A percentile compares a stretch with the other conserved stretches of the same genome.
phyloP scores from a whole-genome alignment of 2,329 filamentous ascomycete genomes.

The Paecilomyces sp. region DNA sequence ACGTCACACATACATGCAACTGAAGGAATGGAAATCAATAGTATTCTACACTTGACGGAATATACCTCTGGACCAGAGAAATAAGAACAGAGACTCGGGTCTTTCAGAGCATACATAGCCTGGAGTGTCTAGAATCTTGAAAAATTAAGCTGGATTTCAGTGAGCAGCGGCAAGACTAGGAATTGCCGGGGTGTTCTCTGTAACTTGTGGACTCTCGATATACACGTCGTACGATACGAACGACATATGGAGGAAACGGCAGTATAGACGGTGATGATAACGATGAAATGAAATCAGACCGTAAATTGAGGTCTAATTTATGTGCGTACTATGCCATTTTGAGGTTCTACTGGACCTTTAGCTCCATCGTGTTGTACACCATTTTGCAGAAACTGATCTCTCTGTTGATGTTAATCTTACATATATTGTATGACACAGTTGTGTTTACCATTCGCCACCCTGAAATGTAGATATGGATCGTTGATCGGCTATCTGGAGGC shows the following conservation, averaged over 20 bases:
- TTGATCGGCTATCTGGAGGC: no score
- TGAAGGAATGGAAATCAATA: not conserved
- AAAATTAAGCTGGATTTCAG: not conserved
- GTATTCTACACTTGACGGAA: not conserved
- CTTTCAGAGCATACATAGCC: not conserved
- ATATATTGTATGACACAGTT: no score
- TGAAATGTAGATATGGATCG: no score
- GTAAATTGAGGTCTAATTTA: no score
- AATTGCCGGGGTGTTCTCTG: not conserved
- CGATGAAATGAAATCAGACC: not conserved
- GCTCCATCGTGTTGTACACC: not conserved
- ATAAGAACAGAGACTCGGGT: not conserved
- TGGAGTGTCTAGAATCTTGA: not conserved
- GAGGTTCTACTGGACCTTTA: not conserved
- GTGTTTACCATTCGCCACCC: no score
- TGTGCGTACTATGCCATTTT: no score
- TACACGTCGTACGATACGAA: not conserved
- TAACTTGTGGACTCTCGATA: not conserved
- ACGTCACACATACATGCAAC: not conserved
- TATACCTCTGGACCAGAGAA: not conserved
- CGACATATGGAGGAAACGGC: not conserved
- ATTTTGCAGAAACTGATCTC: not conserved
- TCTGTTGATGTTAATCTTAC: not conserved
- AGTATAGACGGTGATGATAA: not conserved
- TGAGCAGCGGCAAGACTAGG: not conserved